Conservation (phyloP, 306 rosid genomes). For the Lithocarpus polystachyus region DNA sequence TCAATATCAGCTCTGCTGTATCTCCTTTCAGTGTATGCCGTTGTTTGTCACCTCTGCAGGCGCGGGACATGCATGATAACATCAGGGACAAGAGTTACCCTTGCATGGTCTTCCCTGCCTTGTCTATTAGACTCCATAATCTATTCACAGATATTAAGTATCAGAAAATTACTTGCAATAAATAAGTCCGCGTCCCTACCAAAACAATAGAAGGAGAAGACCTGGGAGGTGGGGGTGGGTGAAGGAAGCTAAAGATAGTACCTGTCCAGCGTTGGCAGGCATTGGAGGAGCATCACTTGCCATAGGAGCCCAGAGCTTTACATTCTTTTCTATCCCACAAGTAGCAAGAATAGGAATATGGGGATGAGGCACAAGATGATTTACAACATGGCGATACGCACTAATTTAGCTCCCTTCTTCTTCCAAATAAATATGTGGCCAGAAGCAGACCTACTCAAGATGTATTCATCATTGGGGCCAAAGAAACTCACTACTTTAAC, state of each 20-base stretch:
- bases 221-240: background rate
- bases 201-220: background rate
- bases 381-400: slow-evolving; percentile 37
- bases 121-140: slow-evolving; percentile 45
- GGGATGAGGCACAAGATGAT: slow-evolving; percentile 56
- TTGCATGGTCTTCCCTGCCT: slow-evolving; percentile 44
- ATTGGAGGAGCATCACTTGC: slow-evolving; percentile 37
- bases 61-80: slow-evolving; percentile 49
- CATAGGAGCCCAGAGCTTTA: slow-evolving; percentile 52
- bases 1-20: slow-evolving; percentile 32
- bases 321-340: slow-evolving; percentile 48
- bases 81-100: slow-evolving; percentile 41
- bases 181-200: slow-evolving; percentile 1
- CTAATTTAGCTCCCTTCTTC: slow-evolving; percentile 46
- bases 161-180: slow-evolving; percentile 1
- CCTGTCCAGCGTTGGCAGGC: slow-evolving; percentile 43
- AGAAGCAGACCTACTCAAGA: slow-evolving; percentile 54
- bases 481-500: slow-evolving; percentile 57
- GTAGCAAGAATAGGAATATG: slow-evolving; percentile 47
- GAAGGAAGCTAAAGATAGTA: slow-evolving; percentile 9
- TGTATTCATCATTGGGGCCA: slow-evolving; percentile 55
- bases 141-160: slow-evolving; percentile 18
- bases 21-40: slow-evolving; percentile 40
- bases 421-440: slow-evolving; percentile 61
- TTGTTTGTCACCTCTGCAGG: slow-evolving; percentile 52